Conservation (phyloP, 148 eudicot species). For the Cornus kousa region DNA sequence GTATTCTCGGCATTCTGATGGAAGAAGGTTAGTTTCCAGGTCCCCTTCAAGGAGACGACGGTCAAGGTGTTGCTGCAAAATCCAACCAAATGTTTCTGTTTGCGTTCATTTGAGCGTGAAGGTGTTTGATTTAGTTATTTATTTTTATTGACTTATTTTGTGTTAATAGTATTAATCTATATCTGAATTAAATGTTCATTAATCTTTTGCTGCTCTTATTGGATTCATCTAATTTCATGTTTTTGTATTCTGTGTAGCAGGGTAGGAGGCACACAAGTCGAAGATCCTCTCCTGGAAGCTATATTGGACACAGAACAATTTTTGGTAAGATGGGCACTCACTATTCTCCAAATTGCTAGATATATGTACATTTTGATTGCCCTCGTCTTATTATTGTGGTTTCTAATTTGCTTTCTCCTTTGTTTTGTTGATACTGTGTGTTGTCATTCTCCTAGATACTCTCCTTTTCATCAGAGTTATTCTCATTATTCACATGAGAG, state of each 20-base stretch:
- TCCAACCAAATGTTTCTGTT: not conserved
- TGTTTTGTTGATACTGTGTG: slow-evolving; percentile 32
- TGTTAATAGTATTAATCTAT: no score
- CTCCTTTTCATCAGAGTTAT: slow-evolving; percentile 24
- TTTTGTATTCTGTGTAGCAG: slow-evolving; percentile 33
- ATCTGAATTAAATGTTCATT: not conserved
- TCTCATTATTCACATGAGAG: not conserved
- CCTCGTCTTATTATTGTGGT: not conserved
- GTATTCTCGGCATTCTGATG: slow-evolving; percentile 57
- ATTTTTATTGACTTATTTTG: not conserved
- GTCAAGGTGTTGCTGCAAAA: slow-evolving; percentile 46
- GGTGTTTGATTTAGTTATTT: no score
- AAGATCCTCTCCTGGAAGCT: slow-evolving; percentile 92
- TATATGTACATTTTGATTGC: not conserved
- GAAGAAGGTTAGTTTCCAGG: slow-evolving; percentile 45
- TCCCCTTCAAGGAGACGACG: slow-evolving; percentile 53
- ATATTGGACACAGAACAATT: slow-evolving; percentile 66
- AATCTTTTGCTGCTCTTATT: no score
- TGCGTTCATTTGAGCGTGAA: no score
- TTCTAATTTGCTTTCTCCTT: not conserved
- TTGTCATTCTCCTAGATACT: slow-evolving; percentile 46
- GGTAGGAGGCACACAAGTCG: slow-evolving; percentile 84
- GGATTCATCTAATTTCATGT: not conserved
- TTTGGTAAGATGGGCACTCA: slow-evolving; percentile 39
- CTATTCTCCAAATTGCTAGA: not conserved